These are phyloP conservation scores for Cylindrotheca fusiformis DNA, from an alignment of 108 stramenopile species.

Conservation along the genomic window DNA sequence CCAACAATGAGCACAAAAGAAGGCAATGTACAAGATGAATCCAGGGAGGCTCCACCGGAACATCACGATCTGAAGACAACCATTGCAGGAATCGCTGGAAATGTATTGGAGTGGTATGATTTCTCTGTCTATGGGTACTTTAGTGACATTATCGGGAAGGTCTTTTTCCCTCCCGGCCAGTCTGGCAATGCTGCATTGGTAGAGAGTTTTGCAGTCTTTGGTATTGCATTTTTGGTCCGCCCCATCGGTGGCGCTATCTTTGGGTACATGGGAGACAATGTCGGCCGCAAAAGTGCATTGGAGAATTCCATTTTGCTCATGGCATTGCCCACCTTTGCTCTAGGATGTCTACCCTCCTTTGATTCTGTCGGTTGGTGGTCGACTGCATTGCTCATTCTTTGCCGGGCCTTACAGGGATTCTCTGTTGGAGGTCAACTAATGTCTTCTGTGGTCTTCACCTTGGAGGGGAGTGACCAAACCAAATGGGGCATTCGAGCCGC, in stretches of 20 bases:
- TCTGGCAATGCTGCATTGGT: slow-evolving; percentile 12
- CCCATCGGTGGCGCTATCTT: slow-evolving; percentile 74
- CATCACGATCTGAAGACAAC: slow-evolving; percentile 8
- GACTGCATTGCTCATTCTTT: slow-evolving; percentile 47
- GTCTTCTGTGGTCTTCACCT: slow-evolving; percentile 54
- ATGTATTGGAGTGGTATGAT: slow-evolving; percentile 39
- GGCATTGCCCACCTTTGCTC: slow-evolving; percentile 67
- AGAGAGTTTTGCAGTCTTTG: slow-evolving; percentile 71
- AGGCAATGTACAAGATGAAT: no score
- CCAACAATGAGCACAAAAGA: no score
- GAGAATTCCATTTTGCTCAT: slow-evolving; percentile 66
- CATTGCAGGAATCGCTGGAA: slow-evolving; percentile 36
- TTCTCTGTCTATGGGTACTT: slow-evolving; percentile 69
- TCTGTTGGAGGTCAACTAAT: slow-evolving; percentile 65
- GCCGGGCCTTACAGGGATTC: slow-evolving; percentile 64
- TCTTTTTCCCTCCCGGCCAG: slow-evolving; percentile 50
- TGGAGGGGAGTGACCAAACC: slow-evolving; percentile 38
- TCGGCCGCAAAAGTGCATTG: slow-evolving; percentile 68
- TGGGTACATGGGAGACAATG: slow-evolving; percentile 72
- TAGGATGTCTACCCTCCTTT: slow-evolving; percentile 79
- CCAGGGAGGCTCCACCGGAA: no score
- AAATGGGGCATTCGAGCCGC: slow-evolving; percentile 66
- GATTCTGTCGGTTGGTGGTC: slow-evolving; percentile 36
- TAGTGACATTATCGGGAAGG: slow-evolving; percentile 38
- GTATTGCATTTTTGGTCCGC: slow-evolving; percentile 72